Percentiles rank a stretch among this genome's conserved stretches.
Conservation (phyloP, 2,329 filamentous ascomycete species). For the Aspergillus pseudoviridinutans region DNA sequence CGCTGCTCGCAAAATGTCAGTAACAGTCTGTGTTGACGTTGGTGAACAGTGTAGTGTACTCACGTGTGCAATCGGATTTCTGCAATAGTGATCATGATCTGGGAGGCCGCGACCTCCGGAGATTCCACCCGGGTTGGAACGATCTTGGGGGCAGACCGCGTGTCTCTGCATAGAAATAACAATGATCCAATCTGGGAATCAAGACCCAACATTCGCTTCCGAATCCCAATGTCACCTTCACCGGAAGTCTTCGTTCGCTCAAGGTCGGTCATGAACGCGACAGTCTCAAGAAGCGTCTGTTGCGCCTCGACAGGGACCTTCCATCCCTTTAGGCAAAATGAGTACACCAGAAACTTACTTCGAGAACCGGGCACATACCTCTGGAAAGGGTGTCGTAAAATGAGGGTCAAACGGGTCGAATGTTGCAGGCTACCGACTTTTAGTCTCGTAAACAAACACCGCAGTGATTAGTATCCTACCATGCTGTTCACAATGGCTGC, state of each 20-base stretch:
- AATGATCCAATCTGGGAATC: slow-evolving; percentile 16
- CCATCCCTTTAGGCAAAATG: slow-evolving; percentile 16
- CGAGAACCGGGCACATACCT: neutral
- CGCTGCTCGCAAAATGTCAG: slow-evolving; percentile 9
- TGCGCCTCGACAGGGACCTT: slow-evolving; percentile 22
- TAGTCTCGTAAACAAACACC: neutral
- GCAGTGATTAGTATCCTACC: slow-evolving; percentile 26
- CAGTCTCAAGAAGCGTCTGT: slow-evolving; percentile 20
- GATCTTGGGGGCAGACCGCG: slow-evolving; percentile 3
- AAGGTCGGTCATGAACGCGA: slow-evolving; percentile 19
- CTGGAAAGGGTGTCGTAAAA: slow-evolving; percentile 21
- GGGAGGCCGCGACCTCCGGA: slow-evolving; percentile 18
- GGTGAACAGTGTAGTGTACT: neutral
- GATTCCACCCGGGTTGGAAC: slow-evolving; percentile 2
- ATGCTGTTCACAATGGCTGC: slow-evolving; percentile 50
- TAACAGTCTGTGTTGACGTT: too few species aligned
- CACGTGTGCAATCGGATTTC: slow-evolving; percentile 26
- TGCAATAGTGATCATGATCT: slow-evolving; percentile 19
- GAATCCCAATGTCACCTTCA: slow-evolving; percentile 10
- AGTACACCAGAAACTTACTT: neutral
- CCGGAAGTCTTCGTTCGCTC: slow-evolving; percentile 10
- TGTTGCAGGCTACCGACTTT: slow-evolving; percentile 11
- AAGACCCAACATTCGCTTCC: slow-evolving; percentile 16
- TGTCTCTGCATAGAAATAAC: slow-evolving; percentile 10
- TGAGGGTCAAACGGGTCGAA: slow-evolving; percentile 19